Conservation (phyloP, 2,329 filamentous ascomycete genomes). For the Microdochium nivale region DNA sequence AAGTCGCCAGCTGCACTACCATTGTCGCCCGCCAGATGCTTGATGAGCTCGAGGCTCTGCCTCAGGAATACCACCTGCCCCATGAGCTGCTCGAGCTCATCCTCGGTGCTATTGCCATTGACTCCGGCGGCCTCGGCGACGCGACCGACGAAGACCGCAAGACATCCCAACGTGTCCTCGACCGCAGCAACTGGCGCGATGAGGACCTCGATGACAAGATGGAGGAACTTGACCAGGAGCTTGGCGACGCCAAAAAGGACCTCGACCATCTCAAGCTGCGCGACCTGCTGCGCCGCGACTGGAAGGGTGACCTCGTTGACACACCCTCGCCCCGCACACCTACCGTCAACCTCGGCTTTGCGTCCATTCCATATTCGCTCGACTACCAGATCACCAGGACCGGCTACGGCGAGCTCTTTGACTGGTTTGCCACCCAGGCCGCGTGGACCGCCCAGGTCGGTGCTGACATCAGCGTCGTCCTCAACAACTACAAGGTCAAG, state of each 20-base stretch:
- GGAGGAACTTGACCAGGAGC: conserved; percentile 28
- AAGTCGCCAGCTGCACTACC: conserved; percentile 32
- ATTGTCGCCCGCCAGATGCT: conserved; percentile 36
- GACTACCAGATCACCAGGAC: conserved; percentile 35
- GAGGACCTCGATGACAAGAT: conserved; percentile 28
- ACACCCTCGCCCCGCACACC: conserved; percentile 34
- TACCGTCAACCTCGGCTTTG: conserved; percentile 35
- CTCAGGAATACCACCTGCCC: conserved; percentile 35
- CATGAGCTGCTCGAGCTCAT: conserved; percentile 39
- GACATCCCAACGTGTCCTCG: conserved; percentile 26
- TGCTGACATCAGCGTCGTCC: conserved; percentile 31
- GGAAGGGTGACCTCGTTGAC: conserved; percentile 37
- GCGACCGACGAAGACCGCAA: conserved; percentile 28
- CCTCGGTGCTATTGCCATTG: conserved; percentile 35
- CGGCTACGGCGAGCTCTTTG: conserved; percentile 34
- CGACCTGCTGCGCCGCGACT: conserved; percentile 35
- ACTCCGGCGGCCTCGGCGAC: conserved; percentile 29
- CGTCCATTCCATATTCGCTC: conserved; percentile 34
- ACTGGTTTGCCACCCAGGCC: conserved; percentile 38
- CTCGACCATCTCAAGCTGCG: conserved; percentile 29
- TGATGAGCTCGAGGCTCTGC: conserved; percentile 30
- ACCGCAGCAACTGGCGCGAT: conserved; percentile 31
- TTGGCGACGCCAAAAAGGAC: conserved; percentile 31
- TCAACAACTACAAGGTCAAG: conserved; percentile 35
- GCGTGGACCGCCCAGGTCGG: conserved; percentile 36